Evolutionary conservation across 192 early-diverging fungal species (phyloP).

Genomic region (Allomyces javanicus): DNA sequence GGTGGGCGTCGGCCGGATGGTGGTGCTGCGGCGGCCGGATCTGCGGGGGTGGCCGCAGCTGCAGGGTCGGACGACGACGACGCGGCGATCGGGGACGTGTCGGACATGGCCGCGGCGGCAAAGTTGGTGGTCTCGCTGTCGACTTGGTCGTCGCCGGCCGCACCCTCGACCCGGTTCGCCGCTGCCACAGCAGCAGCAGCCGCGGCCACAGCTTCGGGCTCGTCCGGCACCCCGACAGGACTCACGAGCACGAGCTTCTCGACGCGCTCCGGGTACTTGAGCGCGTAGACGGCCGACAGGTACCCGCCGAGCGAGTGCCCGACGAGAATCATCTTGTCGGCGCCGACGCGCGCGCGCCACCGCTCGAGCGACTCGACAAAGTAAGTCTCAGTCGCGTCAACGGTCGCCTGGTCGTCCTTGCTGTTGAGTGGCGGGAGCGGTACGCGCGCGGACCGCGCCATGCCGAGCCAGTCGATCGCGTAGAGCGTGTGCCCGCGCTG

Average conservation of each 20-base stretch:
- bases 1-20: constrained; percentile 3
- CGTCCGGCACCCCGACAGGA: constrained; percentile 54
- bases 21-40: background rate
- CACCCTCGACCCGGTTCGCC: background rate
- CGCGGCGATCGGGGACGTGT: constrained; percentile 4
- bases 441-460: constrained; percentile 67
- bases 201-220: constrained; percentile 4
- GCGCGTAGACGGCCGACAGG: constrained; percentile 60
- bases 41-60: background rate
- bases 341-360: constrained; percentile 55
- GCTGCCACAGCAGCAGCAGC: no score
- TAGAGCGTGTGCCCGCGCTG: background rate
- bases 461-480: constrained; percentile 80
- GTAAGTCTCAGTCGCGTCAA: constrained; percentile 41
- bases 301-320: constrained; percentile 82
- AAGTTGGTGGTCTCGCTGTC: constrained; percentile 11
- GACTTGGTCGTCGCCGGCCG: no score
- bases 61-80: background rate
- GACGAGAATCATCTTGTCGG: constrained; percentile 60
- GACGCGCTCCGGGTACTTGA: constrained; percentile 69
- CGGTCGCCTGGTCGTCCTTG: constrained; percentile 10
- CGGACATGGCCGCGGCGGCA: constrained; percentile 17
- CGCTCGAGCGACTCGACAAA: constrained; percentile 82
- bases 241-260: constrained; percentile 72
- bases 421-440: constrained; percentile 17